These are phyloP conservation scores for Citrus glauca DNA, from an alignment of 345 rosid species.

Conservation along the genomic window DNA sequence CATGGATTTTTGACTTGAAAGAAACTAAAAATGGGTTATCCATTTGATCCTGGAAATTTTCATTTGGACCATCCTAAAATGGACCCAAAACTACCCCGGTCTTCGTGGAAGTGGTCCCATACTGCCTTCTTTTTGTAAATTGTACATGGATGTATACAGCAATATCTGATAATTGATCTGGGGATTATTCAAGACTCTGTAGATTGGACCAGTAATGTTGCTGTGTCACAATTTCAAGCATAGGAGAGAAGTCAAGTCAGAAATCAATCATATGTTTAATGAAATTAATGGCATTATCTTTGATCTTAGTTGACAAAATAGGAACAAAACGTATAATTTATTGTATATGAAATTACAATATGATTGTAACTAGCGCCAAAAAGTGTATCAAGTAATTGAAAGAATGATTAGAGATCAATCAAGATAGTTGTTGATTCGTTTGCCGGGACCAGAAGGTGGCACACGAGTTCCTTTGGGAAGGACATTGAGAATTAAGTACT, in stretches of 20 bases:
- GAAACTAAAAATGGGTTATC: background rate
- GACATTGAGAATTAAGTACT: conserved; percentile 23
- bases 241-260: background rate
- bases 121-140: background rate
- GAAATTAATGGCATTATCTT: no score
- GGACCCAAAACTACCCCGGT: background rate
- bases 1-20: no score
- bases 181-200: background rate
- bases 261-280: no score
- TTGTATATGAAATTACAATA: background rate
- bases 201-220: background rate
- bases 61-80: background rate
- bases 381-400: background rate
- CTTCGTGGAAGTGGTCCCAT: background rate
- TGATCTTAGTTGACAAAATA: background rate
- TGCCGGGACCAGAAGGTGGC: conserved; percentile 35
- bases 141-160: background rate
- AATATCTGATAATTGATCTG: background rate
- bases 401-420: conserved; percentile 4
- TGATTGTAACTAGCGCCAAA: background rate
- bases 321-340: background rate
- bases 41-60: background rate
- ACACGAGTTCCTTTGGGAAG: conserved; percentile 21
- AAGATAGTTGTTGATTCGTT: conserved; percentile 15
- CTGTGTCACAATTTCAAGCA: background rate